Evolutionary conservation across 2,329 filamentous ascomycete species (phyloP), one percentile per base, ranked within the genome.

Genomic region (Colletotrichum musicola): DNA sequence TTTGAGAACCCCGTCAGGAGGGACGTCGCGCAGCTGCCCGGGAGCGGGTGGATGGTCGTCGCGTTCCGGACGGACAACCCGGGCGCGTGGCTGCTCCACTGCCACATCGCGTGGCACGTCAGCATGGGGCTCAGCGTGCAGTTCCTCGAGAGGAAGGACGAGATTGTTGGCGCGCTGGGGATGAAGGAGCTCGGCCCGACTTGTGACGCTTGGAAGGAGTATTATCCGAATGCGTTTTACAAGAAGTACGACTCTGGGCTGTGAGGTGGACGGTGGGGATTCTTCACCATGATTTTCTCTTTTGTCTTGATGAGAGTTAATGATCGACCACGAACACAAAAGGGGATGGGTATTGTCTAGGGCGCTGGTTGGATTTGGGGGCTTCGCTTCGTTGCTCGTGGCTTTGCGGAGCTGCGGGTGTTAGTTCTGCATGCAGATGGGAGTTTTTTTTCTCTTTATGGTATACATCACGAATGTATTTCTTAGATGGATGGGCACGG

Each of bases 11-110:
- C 84, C 4, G 78, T 81, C 2, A 77, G 84, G 1, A 76, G 85
- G 18, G 85, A 87, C 72, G 82, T 82, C 1, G 80, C 81, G 2
- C 79, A 82, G 68, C 74, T 86, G 4, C 81, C 82, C 0, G 75
- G 73, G 1, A 73, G 71, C 10, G 85, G 84, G 0, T 83, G 82
- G 75, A 69, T 86, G 6, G 81, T 83, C 4, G 75, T 87, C 44
- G 84, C 82, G 0, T 87, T 85, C 75, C 73, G 75, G 51, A 78
- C 82, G 0, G 81, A 88, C 73, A 87, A 87, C 72, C 85, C 85
- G 0, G 85, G 85, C 54, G 74, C 78, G 35, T 84, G 82, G 81
- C 72, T 83, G 38, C 76, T 84, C 75, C 82, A 84, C 72, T 84
- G 82, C 75, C 82, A 85, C 73, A 84, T 85, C 64, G 81, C 82